Conservation (phyloP, 257 asterid species). For the Leptodermis oblonga region DNA sequence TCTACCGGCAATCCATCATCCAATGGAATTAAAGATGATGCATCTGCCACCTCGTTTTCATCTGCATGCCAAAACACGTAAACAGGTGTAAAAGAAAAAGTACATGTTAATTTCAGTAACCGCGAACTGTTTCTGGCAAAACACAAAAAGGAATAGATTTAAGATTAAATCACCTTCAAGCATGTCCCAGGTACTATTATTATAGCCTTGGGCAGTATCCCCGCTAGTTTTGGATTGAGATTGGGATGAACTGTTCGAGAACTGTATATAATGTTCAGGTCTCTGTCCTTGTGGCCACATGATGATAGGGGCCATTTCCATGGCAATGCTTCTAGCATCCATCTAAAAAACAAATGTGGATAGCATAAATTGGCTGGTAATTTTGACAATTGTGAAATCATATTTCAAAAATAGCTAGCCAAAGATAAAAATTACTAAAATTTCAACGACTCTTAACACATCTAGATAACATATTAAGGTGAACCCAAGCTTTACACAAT, state of each 20-base stretch:
- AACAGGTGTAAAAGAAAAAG: not conserved
- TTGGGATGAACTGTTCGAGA: slow-evolving; percentile 50
- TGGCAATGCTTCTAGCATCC: slow-evolving; percentile 89
- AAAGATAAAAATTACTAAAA: not conserved
- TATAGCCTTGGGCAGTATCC: slow-evolving; percentile 37
- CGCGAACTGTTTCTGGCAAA: not conserved
- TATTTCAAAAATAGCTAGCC: not conserved
- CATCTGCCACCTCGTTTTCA: slow-evolving; percentile 52
- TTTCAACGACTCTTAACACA: not conserved
- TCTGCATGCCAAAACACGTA: slow-evolving; percentile 31
- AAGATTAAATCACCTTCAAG: slow-evolving; percentile 49
- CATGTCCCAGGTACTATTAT: slow-evolving; percentile 39
- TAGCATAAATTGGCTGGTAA: not conserved
- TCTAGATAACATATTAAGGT: not conserved
- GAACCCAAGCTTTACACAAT: not conserved
- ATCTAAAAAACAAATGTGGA: slow-evolving; percentile 46
- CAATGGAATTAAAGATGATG: slow-evolving; percentile 73
- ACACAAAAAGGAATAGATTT: no score
- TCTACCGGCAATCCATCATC: slow-evolving; percentile 68
- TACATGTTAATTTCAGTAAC: no score
- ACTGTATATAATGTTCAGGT: slow-evolving; percentile 57
- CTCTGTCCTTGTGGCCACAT: slow-evolving; percentile 79
- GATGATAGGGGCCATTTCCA: slow-evolving; percentile 82
- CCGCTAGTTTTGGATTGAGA: slow-evolving; percentile 31
- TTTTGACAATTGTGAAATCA: not conserved